These are phyloP conservation scores for Trichomonascaceae sp. DNA, from an alignment of 1,139 yeast species.

Conservation along the genomic window DNA sequence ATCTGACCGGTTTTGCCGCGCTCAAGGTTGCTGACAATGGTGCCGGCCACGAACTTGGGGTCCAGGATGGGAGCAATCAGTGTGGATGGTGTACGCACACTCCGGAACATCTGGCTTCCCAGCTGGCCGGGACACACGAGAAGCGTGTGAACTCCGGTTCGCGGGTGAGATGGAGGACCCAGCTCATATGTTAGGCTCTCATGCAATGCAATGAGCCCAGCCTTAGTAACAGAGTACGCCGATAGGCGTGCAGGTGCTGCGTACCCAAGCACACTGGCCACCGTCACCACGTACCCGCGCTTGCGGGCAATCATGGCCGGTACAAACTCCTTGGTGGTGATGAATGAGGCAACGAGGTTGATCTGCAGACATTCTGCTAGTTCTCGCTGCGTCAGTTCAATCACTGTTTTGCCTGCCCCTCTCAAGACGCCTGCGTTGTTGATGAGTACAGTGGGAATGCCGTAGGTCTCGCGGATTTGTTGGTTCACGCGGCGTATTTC, in stretches of 20 bases:
- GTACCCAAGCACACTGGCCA: conserved; percentile 75
- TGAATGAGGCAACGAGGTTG: conserved; percentile 57
- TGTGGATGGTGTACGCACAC: conserved; percentile 58
- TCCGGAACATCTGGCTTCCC: conserved; percentile 55
- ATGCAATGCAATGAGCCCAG: conserved; percentile 74
- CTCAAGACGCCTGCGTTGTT: conserved; percentile 68
- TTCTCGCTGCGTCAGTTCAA: conserved; percentile 41
- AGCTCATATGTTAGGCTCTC: conserved; percentile 67
- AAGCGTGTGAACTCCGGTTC: conserved; percentile 50
- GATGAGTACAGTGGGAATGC: conserved; percentile 50
- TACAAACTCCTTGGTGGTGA: conserved; percentile 53
- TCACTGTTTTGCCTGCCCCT: conserved; percentile 41
- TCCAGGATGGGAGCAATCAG: conserved; percentile 72
- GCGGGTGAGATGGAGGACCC: conserved; percentile 21
- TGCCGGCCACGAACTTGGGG: conserved; percentile 48
- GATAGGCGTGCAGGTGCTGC: conserved; percentile 71
- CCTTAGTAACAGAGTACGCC: conserved; percentile 82
- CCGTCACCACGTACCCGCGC: conserved; percentile 67
- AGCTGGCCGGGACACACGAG: conserved; percentile 83
- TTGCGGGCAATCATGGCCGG: conserved; percentile 53
- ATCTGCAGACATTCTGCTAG: conserved; percentile 49
- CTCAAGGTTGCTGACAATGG: conserved; percentile 42
- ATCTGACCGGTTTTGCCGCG: conserved; percentile 58
- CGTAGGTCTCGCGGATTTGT: conserved; percentile 33
- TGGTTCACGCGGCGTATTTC: conserved; percentile 10